Percentiles rank a stretch among this genome's conserved stretches.
phyloP scores from a whole-genome alignment of 106 monocot species.

The Dactylorhiza incarnata region DNA sequence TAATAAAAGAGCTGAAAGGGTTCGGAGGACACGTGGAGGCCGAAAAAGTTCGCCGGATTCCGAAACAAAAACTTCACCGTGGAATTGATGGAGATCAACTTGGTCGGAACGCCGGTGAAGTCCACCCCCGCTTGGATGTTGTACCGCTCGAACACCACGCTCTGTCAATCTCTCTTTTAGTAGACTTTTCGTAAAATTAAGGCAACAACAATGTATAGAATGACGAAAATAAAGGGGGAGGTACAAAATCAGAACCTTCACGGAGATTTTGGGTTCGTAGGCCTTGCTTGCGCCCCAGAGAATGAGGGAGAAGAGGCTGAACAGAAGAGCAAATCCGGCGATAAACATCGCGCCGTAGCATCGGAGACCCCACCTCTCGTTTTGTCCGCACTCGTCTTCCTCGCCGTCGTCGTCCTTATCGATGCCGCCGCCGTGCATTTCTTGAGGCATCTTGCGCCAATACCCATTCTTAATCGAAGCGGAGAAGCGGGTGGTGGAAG shows the following conservation, averaged over 20 bases:
- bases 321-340: constrained; percentile 50
- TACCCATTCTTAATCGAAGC: constrained; percentile 38
- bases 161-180: constrained; percentile 25
- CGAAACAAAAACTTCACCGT: constrained; percentile 69
- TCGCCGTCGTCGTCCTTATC: constrained; percentile 18
- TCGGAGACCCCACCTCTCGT: constrained; percentile 9
- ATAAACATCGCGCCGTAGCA: constrained; percentile 50
- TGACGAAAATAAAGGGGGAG: not conserved
- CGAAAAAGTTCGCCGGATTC: constrained; percentile 88
- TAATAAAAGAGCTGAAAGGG: constrained; percentile 57
- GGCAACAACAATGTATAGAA: constrained; percentile 3
- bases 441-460: constrained; percentile 37
- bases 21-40: constrained; percentile 76
- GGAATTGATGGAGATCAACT: constrained; percentile 77
- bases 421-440: not conserved
- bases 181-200: not conserved
- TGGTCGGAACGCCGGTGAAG: constrained; percentile 69
- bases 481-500: constrained; percentile 67
- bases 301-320: constrained; percentile 70
- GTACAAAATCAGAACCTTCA: constrained; percentile 40
- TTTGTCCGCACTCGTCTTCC: not conserved
- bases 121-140: constrained; percentile 86
- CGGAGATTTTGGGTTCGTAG: constrained; percentile 47
- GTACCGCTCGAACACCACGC: constrained; percentile 70
- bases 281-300: constrained; percentile 77